Evolutionary conservation across 371 early-diverging fungal genomes (phyloP).

Genomic region (Apophysomyces variabilis): DNA sequence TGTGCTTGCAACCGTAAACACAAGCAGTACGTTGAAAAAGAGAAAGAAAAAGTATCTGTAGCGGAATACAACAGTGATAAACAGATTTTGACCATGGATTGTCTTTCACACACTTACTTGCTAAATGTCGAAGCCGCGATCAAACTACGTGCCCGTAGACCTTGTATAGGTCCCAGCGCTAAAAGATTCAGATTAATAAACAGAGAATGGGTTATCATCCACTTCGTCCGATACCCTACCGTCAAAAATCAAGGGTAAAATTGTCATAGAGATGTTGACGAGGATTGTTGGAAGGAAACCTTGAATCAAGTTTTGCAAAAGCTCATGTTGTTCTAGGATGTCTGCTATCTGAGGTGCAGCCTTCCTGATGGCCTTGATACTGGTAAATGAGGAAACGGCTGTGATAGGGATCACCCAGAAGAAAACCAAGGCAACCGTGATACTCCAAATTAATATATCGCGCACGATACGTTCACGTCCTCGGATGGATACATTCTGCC

Average conservation of each 20-base stretch:
- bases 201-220: background rate
- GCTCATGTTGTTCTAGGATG: constrained; percentile 21
- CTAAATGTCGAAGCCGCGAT: constrained; percentile 52
- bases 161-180: constrained; percentile 41
- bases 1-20: constrained; percentile 80
- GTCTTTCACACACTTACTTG: constrained; percentile 32
- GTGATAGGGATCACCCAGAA: constrained; percentile 56
- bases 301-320: constrained; percentile 45
- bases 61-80: background rate
- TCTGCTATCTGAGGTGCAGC: constrained; percentile 27
- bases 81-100: background rate
- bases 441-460: constrained; percentile 45
- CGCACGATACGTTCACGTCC: constrained; percentile 50
- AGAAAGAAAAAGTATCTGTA: constrained; percentile 86
- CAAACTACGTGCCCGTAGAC: constrained; percentile 45
- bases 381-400: constrained; percentile 50
- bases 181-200: background rate
- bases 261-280: constrained; percentile 54
- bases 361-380: constrained; percentile 40
- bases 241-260: constrained; percentile 67
- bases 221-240: constrained; percentile 25
- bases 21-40: constrained; percentile 87
- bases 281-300: constrained; percentile 60
- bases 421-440: constrained; percentile 41
- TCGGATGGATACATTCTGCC: constrained; percentile 63